These are phyloP conservation scores for Wickerhamomyces hampshirensis DNA, from an alignment of 805 yeast species.

Conservation along the genomic window DNA sequence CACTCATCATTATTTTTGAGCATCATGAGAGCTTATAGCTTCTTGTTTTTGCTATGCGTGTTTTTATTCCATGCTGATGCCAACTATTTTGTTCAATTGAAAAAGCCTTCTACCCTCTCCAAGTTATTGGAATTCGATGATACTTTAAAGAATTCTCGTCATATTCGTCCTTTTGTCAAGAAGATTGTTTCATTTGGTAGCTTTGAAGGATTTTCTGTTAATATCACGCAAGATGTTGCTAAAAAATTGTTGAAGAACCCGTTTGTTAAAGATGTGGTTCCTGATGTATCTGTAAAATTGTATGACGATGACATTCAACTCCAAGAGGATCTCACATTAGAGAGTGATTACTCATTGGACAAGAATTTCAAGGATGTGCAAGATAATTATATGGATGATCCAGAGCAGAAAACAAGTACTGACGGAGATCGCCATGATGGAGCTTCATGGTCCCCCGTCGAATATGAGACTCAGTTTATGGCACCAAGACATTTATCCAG, in stretches of 20 bases:
- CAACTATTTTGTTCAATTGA: constrained; percentile 23
- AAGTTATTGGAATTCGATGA: constrained; percentile 19
- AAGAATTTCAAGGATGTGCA: constrained; percentile 26
- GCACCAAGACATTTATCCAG: constrained; percentile 70
- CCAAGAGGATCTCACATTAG: too few species aligned
- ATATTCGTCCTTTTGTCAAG: constrained; percentile 42
- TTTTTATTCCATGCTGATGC: too few species aligned
- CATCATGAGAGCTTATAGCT: too few species aligned
- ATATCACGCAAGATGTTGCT: constrained; percentile 43
- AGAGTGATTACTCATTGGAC: too few species aligned
- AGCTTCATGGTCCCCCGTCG: neutral
- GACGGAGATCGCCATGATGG: constrained; percentile 1
- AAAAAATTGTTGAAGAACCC: constrained; percentile 52
- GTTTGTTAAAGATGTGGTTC: constrained; percentile 61
- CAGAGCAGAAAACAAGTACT: constrained; percentile 2
- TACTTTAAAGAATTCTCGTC: constrained; percentile 28
- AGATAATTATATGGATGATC: constrained; percentile 11
- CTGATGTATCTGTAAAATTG: constrained; percentile 59
- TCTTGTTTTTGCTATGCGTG: too few species aligned
- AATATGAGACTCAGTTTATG: constrained; percentile 29
- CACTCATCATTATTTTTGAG: too few species aligned
- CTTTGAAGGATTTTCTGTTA: constrained; percentile 67
- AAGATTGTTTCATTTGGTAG: constrained; percentile 61
- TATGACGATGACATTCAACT: constrained; percentile 38
- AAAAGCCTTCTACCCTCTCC: constrained; percentile 19